These are phyloP conservation scores for Pichia sp. DNA, from an alignment of 1,139 yeast genomes.

Conservation along the genomic window DNA sequence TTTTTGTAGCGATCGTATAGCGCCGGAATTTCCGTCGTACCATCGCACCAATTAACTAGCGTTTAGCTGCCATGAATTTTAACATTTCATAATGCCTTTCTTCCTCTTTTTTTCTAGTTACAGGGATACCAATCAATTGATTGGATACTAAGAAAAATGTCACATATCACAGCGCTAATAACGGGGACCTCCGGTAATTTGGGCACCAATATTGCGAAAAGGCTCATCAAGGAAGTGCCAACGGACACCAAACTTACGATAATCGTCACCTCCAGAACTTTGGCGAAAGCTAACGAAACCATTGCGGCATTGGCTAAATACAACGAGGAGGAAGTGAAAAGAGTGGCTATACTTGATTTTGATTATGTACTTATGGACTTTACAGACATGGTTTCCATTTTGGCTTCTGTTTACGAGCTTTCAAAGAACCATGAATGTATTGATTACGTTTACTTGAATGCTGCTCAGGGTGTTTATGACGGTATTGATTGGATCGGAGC, in stretches of 20 bases:
- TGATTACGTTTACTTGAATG: slow-evolving; percentile 77
- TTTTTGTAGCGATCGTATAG: too few relatives aligned
- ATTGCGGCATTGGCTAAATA: slow-evolving; percentile 52
- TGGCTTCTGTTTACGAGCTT: slow-evolving; percentile 68
- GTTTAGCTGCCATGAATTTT: too few relatives aligned
- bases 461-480: slow-evolving; percentile 81
- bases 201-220: slow-evolving; percentile 77
- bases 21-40: too few relatives aligned
- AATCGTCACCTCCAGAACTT: slow-evolving; percentile 81
- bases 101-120: too few relatives aligned
- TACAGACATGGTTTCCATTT: slow-evolving; percentile 81
- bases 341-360: slow-evolving; percentile 58
- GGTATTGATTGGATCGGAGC: slow-evolving; percentile 88
- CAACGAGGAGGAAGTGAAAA: slow-evolving; percentile 31
- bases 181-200: slow-evolving; percentile 73
- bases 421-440: slow-evolving; percentile 53
- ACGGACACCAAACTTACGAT: slow-evolving; percentile 55
- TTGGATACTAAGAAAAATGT: not conserved
- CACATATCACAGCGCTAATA: slow-evolving; percentile 40
- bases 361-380: slow-evolving; percentile 86
- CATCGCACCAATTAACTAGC: too few relatives aligned
- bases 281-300: slow-evolving; percentile 77
- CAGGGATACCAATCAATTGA: too few relatives aligned
- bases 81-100: too few relatives aligned
- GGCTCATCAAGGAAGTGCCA: slow-evolving; percentile 58